Evolutionary conservation across 202 grass and related monocot species (phyloP).

Genomic region (Schoenoplectus tabernaemontani): DNA sequence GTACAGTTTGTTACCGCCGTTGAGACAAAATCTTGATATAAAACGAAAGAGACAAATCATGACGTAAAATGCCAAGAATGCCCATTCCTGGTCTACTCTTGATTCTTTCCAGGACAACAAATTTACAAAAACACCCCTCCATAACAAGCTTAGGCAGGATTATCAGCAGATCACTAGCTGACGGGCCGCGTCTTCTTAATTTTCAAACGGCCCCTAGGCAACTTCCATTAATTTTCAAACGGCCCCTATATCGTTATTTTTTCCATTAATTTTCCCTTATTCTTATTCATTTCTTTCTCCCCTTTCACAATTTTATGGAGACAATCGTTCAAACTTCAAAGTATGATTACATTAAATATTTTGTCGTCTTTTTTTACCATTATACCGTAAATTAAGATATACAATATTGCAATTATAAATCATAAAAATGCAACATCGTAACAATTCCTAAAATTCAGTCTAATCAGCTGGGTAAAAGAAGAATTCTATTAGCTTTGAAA

Average conservation of each 20-base stretch:
- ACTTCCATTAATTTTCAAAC: too few relatives aligned
- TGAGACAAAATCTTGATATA: background rate
- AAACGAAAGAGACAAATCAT: background rate
- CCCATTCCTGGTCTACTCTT: background rate
- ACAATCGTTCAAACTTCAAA: too few relatives aligned
- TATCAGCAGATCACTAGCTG: background rate
- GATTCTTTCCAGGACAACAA: background rate
- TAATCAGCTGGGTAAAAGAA: background rate
- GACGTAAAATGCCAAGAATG: slow-evolving; percentile 10
- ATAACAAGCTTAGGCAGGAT: background rate
- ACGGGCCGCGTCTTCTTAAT: background rate
- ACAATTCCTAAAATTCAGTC: too few relatives aligned
- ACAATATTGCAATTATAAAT: too few relatives aligned
- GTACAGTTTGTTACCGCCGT: slow-evolving; percentile 16
- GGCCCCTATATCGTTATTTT: too few relatives aligned
- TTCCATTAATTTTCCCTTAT: too few relatives aligned
- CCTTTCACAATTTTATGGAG: too few relatives aligned
- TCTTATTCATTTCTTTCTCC: too few relatives aligned
- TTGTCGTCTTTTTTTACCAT: too few relatives aligned
- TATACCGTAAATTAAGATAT: too few relatives aligned
- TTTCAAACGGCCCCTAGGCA: background rate
- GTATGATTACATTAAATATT: too few relatives aligned
- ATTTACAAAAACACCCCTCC: background rate
- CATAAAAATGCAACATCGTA: too few relatives aligned
- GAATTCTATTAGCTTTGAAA: background rate